These are phyloP conservation scores for Pleochaeta shiraiana DNA, from an alignment of 2,329 filamentous ascomycete species.

Conservation along the genomic window DNA sequence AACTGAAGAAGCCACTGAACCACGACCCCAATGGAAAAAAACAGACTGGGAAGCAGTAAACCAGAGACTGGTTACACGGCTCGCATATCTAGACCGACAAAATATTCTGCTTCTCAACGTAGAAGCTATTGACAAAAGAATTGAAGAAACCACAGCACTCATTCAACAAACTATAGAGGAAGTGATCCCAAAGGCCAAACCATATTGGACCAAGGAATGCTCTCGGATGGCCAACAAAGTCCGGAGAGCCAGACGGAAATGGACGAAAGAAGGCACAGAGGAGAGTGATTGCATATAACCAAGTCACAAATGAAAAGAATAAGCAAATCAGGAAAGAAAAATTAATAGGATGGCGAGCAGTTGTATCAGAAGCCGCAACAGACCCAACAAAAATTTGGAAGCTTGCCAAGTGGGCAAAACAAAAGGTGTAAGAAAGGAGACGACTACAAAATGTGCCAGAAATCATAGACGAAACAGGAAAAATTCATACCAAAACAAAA, in stretches of 20 bases:
- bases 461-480: background rate
- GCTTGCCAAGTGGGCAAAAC: background rate
- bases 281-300: background rate
- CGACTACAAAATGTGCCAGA: background rate
- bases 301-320: background rate
- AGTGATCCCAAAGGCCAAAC: background rate
- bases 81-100: background rate
- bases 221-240: background rate
- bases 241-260: background rate
- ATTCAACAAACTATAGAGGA: background rate
- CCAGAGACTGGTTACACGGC: background rate
- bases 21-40: background rate
- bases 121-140: background rate
- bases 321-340: background rate
- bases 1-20: background rate
- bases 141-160: background rate
- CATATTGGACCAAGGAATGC: background rate
- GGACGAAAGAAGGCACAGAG: background rate
- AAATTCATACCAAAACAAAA: too few species aligned
- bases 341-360: background rate
- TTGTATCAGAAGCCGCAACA: background rate
- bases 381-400: background rate
- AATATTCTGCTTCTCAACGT: background rate
- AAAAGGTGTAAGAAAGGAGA: background rate
- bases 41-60: background rate